Evolutionary conservation across 2,329 filamentous ascomycete genomes (phyloP).

Genomic region (Pseudomassariella vexata): DNA sequence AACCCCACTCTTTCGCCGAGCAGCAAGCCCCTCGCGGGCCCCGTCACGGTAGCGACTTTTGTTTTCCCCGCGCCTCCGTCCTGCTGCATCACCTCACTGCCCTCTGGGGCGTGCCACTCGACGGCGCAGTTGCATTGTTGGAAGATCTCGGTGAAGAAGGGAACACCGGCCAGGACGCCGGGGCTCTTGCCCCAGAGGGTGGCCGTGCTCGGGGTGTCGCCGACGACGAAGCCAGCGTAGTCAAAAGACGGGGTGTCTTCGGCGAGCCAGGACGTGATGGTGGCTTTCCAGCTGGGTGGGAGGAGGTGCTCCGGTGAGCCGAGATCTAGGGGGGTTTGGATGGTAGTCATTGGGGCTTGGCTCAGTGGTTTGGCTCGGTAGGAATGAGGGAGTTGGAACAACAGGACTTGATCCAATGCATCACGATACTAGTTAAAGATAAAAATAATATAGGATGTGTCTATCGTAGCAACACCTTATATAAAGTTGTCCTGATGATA

Average conservation of each 20-base stretch:
- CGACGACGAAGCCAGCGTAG: constrained; percentile 95
- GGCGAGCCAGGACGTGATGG: constrained; percentile 79
- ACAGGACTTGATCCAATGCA: too few relatives aligned
- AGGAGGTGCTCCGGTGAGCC: constrained; percentile 63
- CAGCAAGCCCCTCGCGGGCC: constrained; percentile 73
- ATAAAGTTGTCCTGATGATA: too few relatives aligned
- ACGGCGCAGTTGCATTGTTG: constrained; percentile 84
- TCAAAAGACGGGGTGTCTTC: constrained; percentile 97
- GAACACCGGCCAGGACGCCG: constrained; percentile 83
- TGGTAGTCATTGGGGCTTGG: too few relatives aligned
- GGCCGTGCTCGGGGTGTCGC: constrained; percentile 57
- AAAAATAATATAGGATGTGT: too few relatives aligned
- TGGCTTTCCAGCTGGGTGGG: constrained; percentile 76
- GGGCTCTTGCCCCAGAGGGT: constrained; percentile 65
- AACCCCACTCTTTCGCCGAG: constrained; percentile 91
- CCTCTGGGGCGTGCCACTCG: constrained; percentile 80
- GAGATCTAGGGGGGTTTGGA: constrained; percentile 25
- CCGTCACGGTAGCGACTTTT: constrained; percentile 73
- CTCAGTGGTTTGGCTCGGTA: too few relatives aligned
- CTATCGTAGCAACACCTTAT: too few relatives aligned
- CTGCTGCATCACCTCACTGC: constrained; percentile 58
- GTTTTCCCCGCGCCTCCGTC: constrained; percentile 46
- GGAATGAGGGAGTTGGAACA: too few relatives aligned
- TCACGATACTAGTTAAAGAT: too few relatives aligned
- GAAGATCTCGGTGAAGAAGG: constrained; percentile 95